Conservation (phyloP, 2,329 filamentous ascomycete species). For the Sodiomyces alkalinus region DNA sequence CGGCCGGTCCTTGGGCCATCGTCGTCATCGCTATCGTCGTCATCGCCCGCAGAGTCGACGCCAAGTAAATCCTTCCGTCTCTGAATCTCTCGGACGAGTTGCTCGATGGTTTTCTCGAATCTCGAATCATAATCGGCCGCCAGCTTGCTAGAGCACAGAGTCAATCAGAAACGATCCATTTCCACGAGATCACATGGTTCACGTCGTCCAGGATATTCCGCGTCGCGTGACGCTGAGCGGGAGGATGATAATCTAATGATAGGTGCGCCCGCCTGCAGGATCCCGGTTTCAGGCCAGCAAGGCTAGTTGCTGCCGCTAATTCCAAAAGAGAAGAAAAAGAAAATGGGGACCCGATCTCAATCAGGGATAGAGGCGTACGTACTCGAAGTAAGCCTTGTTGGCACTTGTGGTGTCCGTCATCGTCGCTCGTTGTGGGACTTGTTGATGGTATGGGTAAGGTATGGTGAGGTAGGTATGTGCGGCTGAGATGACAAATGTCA, state of each 20-base stretch:
- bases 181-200: too few relatives aligned
- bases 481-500: too few relatives aligned
- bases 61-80: slow-evolving; percentile 44
- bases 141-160: slow-evolving; percentile 24
- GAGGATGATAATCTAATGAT: too few relatives aligned
- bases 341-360: too few relatives aligned
- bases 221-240: too few relatives aligned
- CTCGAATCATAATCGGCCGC: slow-evolving; percentile 40
- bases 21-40: slow-evolving; percentile 17
- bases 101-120: slow-evolving; percentile 35
- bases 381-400: slow-evolving; percentile 10
- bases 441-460: too few relatives aligned
- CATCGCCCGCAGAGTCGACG: slow-evolving; percentile 33
- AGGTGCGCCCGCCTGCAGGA: slow-evolving; percentile 4
- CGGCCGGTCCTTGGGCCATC: slow-evolving; percentile 9
- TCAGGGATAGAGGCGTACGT: slow-evolving; percentile 1
- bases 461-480: too few relatives aligned
- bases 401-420: slow-evolving; percentile 5
- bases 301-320: too few relatives aligned
- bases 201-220: too few relatives aligned
- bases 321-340: too few relatives aligned
- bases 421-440: background rate
- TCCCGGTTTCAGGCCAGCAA: slow-evolving; percentile 5
- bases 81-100: slow-evolving; percentile 39
- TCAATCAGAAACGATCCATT: background rate